A percentile compares a stretch with the other conserved stretches of the same genome.
These are phyloP conservation scores for Trichophyton schoenleinii DNA, from an alignment of 2,329 filamentous ascomycete species.

Conservation along the genomic window DNA sequence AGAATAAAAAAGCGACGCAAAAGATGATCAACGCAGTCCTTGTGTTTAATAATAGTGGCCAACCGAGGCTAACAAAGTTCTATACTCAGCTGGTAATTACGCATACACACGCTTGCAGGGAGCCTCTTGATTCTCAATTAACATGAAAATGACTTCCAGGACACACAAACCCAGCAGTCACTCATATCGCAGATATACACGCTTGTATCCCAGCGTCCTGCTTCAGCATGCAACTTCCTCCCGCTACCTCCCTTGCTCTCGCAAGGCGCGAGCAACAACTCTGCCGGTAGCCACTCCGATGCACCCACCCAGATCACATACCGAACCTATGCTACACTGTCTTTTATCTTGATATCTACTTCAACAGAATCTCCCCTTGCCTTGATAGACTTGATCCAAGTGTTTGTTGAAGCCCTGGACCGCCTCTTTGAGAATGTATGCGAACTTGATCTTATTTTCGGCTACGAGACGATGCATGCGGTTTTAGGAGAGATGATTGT, in stretches of 20 bases:
- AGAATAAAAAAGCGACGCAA: background rate
- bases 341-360: slow-evolving; percentile 96
- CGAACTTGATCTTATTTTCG: slow-evolving; percentile 96
- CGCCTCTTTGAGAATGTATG: slow-evolving; percentile 96
- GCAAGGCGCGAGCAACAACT: slow-evolving; percentile 38
- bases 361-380: slow-evolving; percentile 92
- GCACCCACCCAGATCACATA: slow-evolving; percentile 93
- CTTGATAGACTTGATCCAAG: slow-evolving; percentile 90
- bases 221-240: slow-evolving; percentile 94
- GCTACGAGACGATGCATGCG: slow-evolving; percentile 92
- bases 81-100: slow-evolving; percentile 77
- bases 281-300: slow-evolving; percentile 56
- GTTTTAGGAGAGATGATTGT: slow-evolving; percentile 89
- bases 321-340: slow-evolving; percentile 93
- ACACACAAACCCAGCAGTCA: slow-evolving; percentile 92
- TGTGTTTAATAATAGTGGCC: slow-evolving; percentile 96
- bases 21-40: slow-evolving; percentile 95
- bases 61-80: slow-evolving; percentile 94
- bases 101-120: background rate
- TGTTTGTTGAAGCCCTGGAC: slow-evolving; percentile 92
- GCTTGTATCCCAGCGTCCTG: slow-evolving; percentile 79
- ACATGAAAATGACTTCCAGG: slow-evolving; percentile 41
- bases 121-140: background rate
- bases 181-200: slow-evolving; percentile 96
- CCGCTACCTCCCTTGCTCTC: slow-evolving; percentile 57